Evolutionary conservation across 306 rosid species (phyloP), one percentile per base, ranked within the genome.

Genomic region (Acacia melanoxylon): DNA sequence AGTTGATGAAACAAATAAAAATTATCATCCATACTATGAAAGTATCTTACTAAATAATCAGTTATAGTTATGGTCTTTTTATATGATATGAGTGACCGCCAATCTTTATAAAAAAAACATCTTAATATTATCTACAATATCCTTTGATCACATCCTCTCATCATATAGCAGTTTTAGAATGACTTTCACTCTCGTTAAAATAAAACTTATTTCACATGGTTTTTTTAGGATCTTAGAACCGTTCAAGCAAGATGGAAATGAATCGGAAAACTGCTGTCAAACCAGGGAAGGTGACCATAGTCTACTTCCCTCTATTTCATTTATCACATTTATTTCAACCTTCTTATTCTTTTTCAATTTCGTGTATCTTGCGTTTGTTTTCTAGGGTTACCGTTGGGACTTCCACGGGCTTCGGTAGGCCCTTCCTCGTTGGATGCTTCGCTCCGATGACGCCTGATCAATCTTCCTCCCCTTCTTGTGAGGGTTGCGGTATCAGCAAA

Each of bases 331-430:
- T 29, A 35, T 20, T 17, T 9, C 46, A 65, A 16, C 62, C 68
- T 31, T 22, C 35, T 44, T 6, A 6, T 4, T 22, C 14, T 67
- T 11, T 33, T 37, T 37, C 48, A 8, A 17, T 20, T 44, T 71
- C 58, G 24, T 71, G 22, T 22, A 24, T 24, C 58, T 71, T 8
- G 35, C 16, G 52, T 42, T 67, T 75, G n/a, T 24, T 45, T 69
- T 65, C 85, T 83, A 83, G 89, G 89, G 89, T 86, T 83, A 83
- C 87, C 87, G 89, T 86, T 86, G 61, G 75, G 20, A 69, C 73
- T 24, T 49, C 61, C 81, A 41, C 74, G 52, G 25, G 9, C 72
- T 13, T 70, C 78, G 65, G 69, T 40, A 71, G 45, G n/a, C 62
- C 66, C 72, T 41, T 72, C 15, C 40, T 75, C 81, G 31, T 49